phyloP scores from a whole-genome alignment of 225 moss, liverwort and hornwort species.

The Rhytidiadelphus loreus region DNA sequence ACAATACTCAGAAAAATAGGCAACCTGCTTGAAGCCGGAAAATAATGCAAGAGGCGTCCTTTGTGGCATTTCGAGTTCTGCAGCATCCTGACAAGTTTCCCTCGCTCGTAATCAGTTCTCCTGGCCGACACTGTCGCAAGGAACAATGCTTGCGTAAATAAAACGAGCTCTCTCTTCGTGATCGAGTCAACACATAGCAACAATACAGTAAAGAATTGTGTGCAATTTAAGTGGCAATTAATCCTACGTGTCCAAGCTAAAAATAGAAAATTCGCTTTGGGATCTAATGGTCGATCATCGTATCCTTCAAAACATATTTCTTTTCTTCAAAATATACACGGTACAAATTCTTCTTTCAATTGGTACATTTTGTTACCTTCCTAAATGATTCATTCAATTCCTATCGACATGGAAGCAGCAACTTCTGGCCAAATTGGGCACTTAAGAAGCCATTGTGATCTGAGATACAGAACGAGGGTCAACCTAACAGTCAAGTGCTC shows the following conservation, averaged over 20 bases:
- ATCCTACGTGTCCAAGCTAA: not conserved
- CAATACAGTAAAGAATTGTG: not conserved
- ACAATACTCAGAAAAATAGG: not conserved
- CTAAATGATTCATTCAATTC: not conserved
- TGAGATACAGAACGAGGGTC: not conserved
- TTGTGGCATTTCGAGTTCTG: conserved; percentile 75
- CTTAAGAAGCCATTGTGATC: not conserved
- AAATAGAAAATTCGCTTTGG: not conserved
- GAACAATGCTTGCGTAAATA: not conserved
- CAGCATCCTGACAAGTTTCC: conserved; percentile 53
- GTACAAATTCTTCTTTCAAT: not conserved
- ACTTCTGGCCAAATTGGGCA: not conserved
- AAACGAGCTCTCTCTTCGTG: not conserved
- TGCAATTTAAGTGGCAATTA: not conserved
- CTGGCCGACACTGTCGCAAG: conserved; percentile 30
- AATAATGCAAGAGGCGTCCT: conserved; percentile 89
- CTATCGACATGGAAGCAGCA: not conserved
- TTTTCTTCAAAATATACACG: not conserved
- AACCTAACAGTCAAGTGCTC: not conserved
- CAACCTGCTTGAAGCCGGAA: conserved; percentile 62
- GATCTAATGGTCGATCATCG: too few species aligned
- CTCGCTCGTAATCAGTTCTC: conserved; percentile 28
- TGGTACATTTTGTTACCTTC: not conserved
- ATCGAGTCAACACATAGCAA: not conserved
- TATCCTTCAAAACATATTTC: not conserved